Percentiles rank a stretch among this genome's conserved stretches.
Conservation (phyloP, 768 basidiomycete species). For the Gautieria morchelliformis region DNA sequence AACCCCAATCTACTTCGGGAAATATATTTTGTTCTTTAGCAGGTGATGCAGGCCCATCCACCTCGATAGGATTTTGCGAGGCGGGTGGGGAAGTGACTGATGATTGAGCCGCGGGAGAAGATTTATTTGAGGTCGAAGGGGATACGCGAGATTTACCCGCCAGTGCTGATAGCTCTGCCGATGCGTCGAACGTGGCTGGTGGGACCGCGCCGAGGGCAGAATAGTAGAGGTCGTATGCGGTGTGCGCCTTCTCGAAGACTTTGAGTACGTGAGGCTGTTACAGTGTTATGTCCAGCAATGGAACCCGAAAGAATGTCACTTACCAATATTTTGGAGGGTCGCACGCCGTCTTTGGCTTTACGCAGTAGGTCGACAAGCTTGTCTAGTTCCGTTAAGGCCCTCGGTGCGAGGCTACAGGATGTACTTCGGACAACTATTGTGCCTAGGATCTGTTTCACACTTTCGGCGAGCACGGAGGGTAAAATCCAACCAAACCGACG, state of each 20-base stretch:
- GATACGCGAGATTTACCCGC: constrained; percentile 3
- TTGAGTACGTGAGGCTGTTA: background rate
- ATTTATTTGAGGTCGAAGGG: background rate
- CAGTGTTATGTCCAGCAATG: background rate
- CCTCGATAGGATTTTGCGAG: background rate
- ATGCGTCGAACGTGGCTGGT: background rate
- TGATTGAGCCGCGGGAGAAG: background rate
- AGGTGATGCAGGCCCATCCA: background rate
- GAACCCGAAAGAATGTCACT: background rate
- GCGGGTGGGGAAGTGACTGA: background rate
- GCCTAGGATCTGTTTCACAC: constrained; percentile 47
- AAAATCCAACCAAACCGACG: background rate
- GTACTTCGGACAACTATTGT: constrained; percentile 71
- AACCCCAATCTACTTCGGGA: background rate
- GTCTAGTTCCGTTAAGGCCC: constrained; percentile 62
- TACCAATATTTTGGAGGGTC: background rate
- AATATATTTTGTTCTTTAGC: background rate
- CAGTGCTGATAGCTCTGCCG: background rate
- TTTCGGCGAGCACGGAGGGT: constrained; percentile 11
- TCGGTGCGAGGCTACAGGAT: constrained; percentile 68
- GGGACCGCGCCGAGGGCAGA: background rate
- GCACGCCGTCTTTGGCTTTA: background rate
- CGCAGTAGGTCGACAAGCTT: constrained; percentile 49
- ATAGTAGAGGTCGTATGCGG: background rate
- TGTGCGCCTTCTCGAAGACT: constrained; percentile 1